These are phyloP conservation scores for Penicillium canescens DNA, from an alignment of 495 filamentous ascomycete species.

Conservation along the genomic window DNA sequence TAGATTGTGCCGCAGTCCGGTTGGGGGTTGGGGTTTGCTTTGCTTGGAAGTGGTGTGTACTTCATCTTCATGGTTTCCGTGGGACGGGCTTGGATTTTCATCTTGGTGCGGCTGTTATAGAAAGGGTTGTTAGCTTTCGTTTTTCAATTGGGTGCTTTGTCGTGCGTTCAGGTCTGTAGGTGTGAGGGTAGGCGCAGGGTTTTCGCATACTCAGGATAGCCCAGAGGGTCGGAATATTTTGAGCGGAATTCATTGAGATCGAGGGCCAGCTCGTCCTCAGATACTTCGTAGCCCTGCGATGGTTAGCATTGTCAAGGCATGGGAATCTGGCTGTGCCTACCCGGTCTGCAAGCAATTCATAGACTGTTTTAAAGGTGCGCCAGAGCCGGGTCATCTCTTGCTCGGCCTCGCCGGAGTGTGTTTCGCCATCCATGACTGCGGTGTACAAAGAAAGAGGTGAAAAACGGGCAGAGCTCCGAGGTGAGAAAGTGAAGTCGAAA, in stretches of 20 bases:
- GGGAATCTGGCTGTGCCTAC: constrained; percentile 44
- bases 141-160: neutral
- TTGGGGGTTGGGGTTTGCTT: constrained; percentile 61
- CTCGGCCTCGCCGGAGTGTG: constrained; percentile 55
- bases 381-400: constrained; percentile 73
- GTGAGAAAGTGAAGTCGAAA: constrained; percentile 27
- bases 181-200: neutral
- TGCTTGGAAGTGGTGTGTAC: constrained; percentile 68
- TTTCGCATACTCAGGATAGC: constrained; percentile 64
- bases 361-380: constrained; percentile 84
- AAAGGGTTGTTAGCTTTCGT: constrained; percentile 24
- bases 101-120: constrained; percentile 66
- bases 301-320: constrained; percentile 16
- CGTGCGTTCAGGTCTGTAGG: neutral
- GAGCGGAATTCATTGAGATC: constrained; percentile 71
- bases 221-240: constrained; percentile 66
- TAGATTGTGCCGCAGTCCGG: constrained; percentile 83
- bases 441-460: neutral
- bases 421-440: constrained; percentile 54
- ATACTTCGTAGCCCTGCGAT: constrained; percentile 84
- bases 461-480: constrained; percentile 8
- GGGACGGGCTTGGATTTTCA: constrained; percentile 85
- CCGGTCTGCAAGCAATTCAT: constrained; percentile 83
- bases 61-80: constrained; percentile 79
- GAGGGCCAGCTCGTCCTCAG: constrained; percentile 84